phyloP scores from a whole-genome alignment of 495 filamentous ascomycete genomes.

The Endocarpon pusillum region DNA sequence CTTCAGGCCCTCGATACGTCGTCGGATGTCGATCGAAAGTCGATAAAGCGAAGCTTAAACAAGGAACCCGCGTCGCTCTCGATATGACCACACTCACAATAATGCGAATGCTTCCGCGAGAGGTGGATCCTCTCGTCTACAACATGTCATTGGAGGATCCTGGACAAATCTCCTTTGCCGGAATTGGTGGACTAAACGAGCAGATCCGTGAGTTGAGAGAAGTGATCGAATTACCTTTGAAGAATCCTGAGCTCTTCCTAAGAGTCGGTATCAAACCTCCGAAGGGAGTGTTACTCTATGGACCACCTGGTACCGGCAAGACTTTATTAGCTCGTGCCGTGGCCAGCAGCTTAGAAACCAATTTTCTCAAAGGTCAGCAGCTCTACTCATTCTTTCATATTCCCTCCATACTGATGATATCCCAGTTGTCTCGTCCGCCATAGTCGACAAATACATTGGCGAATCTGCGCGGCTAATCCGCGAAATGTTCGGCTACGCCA shows the following conservation, averaged over 20 bases:
- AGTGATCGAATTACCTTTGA: slow-evolving; percentile 94
- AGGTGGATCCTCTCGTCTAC: slow-evolving; percentile 97
- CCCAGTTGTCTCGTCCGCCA: slow-evolving; percentile 94
- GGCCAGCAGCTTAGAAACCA: slow-evolving; percentile 91
- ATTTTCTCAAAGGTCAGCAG: slow-evolving; percentile 78
- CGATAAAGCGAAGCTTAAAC: slow-evolving; percentile 89
- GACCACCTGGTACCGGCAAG: slow-evolving; percentile 96
- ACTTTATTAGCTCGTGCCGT: slow-evolving; percentile 90
- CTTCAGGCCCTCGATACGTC: slow-evolving; percentile 92
- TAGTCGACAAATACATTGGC: slow-evolving; percentile 99
- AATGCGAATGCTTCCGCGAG: slow-evolving; percentile 98
- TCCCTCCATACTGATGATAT: slow-evolving; percentile 8
- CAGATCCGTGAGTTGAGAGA: slow-evolving; percentile 96
- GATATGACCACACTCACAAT: slow-evolving; percentile 99
- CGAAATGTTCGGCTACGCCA: slow-evolving; percentile 99
- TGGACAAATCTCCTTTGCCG: slow-evolving; percentile 94
- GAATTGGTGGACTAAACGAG: slow-evolving; percentile 96
- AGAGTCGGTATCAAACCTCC: slow-evolving; percentile 98
- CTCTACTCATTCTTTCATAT: slow-evolving; percentile 1
- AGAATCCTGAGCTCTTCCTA: slow-evolving; percentile 96
- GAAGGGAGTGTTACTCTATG: slow-evolving; percentile 93
- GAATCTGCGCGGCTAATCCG: slow-evolving; percentile 94
- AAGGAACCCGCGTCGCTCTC: slow-evolving; percentile 92
- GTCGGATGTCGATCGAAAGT: slow-evolving; percentile 98
- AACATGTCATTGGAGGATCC: slow-evolving; percentile 99